These are phyloP conservation scores for Alternaria sp. DNA, from an alignment of 2,329 filamentous ascomycete species.

Conservation along the genomic window DNA sequence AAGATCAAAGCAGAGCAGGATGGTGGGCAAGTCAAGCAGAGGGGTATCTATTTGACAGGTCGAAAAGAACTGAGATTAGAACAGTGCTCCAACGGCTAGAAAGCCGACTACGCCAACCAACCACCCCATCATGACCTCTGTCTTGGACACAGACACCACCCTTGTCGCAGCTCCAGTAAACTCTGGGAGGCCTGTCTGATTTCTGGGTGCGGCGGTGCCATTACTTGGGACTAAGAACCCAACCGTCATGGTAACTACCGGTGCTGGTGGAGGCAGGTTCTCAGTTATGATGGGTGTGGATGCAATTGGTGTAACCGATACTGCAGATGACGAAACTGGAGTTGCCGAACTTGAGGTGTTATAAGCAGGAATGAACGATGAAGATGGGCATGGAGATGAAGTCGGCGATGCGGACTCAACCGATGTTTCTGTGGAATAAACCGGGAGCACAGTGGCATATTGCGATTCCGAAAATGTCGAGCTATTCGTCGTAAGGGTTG, in stretches of 20 bases:
- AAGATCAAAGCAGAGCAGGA: background rate
- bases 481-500: background rate
- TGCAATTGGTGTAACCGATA: background rate
- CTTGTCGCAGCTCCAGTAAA: conserved; percentile 9
- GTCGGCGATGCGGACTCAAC: background rate
- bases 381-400: background rate
- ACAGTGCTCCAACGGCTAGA: background rate
- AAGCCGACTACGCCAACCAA: background rate
- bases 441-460: background rate
- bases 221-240: conserved; percentile 14
- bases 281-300: background rate
- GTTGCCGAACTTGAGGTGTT: background rate
- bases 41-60: background rate
- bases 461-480: background rate
- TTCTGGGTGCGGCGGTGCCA: background rate
- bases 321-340: background rate
- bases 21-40: background rate
- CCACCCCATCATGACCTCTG: background rate
- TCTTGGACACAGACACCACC: background rate
- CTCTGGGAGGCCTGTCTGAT: background rate
- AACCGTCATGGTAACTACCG: conserved; percentile 10
- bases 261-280: conserved; percentile 1
- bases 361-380: background rate
- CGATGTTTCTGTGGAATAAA: background rate
- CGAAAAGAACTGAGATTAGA: background rate